These are phyloP conservation scores for Nyctanthes arbortristis DNA, from an alignment of 257 asterid genomes.

Conservation along the genomic window DNA sequence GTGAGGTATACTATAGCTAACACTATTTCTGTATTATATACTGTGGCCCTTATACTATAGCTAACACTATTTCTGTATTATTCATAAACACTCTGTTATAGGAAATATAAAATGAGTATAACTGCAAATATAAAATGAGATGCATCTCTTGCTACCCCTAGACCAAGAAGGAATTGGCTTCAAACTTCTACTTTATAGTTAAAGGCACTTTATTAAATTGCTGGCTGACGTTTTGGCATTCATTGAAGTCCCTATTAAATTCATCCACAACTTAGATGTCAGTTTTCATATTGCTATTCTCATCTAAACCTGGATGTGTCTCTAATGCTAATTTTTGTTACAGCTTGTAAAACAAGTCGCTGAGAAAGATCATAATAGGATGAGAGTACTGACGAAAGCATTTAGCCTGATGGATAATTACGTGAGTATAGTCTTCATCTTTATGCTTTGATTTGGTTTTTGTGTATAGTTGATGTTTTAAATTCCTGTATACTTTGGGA, in stretches of 20 bases:
- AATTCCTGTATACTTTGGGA: slow-evolving; percentile 2
- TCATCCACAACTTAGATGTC: slow-evolving; percentile 5
- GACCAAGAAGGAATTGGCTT: background rate
- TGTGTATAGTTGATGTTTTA: slow-evolving; percentile 11
- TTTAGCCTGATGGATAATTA: slow-evolving; percentile 61
- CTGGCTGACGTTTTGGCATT: slow-evolving; percentile 1
- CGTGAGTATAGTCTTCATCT: slow-evolving; percentile 52
- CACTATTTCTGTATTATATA: background rate
- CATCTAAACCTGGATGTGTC: slow-evolving; percentile 13
- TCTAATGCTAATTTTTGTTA: slow-evolving; percentile 21
- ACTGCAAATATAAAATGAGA: slow-evolving; percentile 14
- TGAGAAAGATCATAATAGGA: slow-evolving; percentile 70
- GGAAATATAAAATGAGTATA: no score
- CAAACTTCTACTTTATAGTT: slow-evolving; percentile 16
- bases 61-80: no score
- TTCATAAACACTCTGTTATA: no score
- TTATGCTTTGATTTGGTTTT: slow-evolving; percentile 10
- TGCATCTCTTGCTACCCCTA: background rate
- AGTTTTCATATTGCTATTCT: slow-evolving; percentile 2
- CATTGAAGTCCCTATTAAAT: background rate
- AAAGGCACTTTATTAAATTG: slow-evolving; percentile 18
- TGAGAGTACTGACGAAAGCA: slow-evolving; percentile 82
- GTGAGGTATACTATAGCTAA: slow-evolving; percentile 53
- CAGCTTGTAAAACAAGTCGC: slow-evolving; percentile 95
- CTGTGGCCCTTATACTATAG: no score